Conservation (phyloP, 257 asterid genomes). For the Osmanthus fragrans region DNA sequence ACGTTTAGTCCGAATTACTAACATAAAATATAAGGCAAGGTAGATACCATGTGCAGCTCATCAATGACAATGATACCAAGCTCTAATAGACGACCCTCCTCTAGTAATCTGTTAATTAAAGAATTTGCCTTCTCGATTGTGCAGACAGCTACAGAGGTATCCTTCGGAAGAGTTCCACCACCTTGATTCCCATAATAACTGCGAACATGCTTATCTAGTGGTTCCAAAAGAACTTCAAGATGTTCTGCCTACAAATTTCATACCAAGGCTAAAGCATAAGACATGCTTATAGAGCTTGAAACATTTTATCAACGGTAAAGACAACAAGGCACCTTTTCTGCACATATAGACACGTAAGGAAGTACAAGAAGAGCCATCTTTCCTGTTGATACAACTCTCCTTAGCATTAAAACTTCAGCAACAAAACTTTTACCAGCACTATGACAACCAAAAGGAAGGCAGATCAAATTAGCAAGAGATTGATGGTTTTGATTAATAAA, state of each 20-base stretch:
- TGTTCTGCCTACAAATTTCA: conserved; percentile 74
- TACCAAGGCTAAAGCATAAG: conserved; percentile 19
- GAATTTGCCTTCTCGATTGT: conserved; percentile 98
- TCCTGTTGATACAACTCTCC: conserved; percentile 77
- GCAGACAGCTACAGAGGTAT: conserved; percentile 92
- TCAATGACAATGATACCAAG: conserved; percentile 97
- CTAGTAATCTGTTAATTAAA: conserved; percentile 78
- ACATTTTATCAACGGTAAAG: conserved; percentile 11
- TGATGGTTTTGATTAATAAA: not conserved
- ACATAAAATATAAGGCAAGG: conserved; percentile 26
- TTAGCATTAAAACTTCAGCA: conserved; percentile 93
- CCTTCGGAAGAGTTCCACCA: conserved; percentile 90
- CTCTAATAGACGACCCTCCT: conserved; percentile 93
- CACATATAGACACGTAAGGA: conserved; percentile 92
- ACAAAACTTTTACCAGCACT: conserved; percentile 99
- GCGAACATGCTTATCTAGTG: conserved; percentile 84
- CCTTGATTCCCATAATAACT: conserved; percentile 99
- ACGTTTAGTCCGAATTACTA: not conserved
- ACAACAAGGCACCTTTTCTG: conserved; percentile 71
- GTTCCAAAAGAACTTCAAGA: conserved; percentile 85
- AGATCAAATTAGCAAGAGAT: conserved; percentile 7
- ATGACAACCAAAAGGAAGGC: conserved; percentile 23
- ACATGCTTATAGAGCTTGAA: conserved; percentile 20
- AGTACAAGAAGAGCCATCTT: conserved; percentile 96
- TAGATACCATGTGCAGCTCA: conserved; percentile 96